phyloP scores from a whole-genome alignment of 306 rosid genomes.

The Vicia villosa region DNA sequence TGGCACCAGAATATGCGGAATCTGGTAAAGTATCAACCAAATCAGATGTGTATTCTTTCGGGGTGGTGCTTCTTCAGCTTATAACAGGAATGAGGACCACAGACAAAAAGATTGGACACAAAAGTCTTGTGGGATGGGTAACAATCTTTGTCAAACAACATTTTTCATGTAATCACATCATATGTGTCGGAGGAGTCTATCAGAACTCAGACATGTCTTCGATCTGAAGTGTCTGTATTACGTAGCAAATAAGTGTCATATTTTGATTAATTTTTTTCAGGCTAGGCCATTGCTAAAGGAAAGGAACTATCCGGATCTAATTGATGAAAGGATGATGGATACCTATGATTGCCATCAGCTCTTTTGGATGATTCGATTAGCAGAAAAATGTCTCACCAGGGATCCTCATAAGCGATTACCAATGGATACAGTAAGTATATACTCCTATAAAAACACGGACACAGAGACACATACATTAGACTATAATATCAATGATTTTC shows the following conservation, averaged over 20 bases:
- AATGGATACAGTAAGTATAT: conserved; percentile 52
- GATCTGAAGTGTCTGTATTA: neutral
- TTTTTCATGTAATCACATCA: neutral
- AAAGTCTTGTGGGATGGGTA: conserved; percentile 90
- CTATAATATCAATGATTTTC: neutral
- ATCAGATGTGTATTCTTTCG: conserved; percentile 82
- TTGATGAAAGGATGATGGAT: conserved; percentile 61
- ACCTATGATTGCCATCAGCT: conserved; percentile 68
- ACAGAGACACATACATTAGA: too few species aligned
- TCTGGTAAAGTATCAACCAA: conserved; percentile 72
- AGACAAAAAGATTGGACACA: conserved; percentile 63
- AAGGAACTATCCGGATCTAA: conserved; percentile 67
- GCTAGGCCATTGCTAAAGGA: conserved; percentile 81
- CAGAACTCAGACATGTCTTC: neutral
- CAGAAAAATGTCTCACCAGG: conserved; percentile 64
- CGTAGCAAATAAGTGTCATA: neutral
- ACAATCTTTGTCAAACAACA: conserved; percentile 26
- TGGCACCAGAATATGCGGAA: conserved; percentile 90
- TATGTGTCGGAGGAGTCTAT: neutral
- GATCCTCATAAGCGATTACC: conserved; percentile 63
- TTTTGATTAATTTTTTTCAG: conserved; percentile 38
- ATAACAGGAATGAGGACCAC: conserved; percentile 70
- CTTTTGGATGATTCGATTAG: conserved; percentile 68
- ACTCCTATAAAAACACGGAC: neutral
- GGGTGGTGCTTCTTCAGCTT: conserved; percentile 72